A percentile compares a stretch with the other conserved stretches of the same genome.
Evolutionary conservation across 805 yeast genomes (phyloP).

Genomic region (Jamesozyma piceae): DNA sequence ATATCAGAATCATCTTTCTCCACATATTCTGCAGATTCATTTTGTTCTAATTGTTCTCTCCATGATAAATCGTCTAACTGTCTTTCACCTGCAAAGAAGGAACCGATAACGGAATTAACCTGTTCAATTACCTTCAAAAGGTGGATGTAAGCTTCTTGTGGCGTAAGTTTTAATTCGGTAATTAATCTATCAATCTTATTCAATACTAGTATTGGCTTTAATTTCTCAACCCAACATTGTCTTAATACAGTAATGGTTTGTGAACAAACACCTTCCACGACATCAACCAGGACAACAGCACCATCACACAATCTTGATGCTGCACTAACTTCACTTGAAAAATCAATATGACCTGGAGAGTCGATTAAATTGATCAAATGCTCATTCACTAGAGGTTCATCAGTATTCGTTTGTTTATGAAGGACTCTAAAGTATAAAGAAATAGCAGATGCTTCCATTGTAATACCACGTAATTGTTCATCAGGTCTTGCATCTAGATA

Average conservation of each 20-base stretch:
- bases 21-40: conserved; percentile 43
- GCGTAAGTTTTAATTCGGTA: conserved; percentile 69
- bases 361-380: conserved; percentile 86
- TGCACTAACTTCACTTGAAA: conserved; percentile 90
- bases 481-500: conserved; percentile 90
- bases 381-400: conserved; percentile 52
- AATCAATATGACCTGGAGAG: conserved; percentile 99
- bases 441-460: conserved; percentile 95
- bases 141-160: conserved; percentile 79
- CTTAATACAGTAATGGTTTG: conserved; percentile 92
- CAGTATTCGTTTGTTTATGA: conserved; percentile 34
- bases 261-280: conserved; percentile 96
- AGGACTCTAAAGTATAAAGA: conserved; percentile 79
- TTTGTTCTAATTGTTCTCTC: conserved; percentile 53
- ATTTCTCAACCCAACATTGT: conserved; percentile 90
- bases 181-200: conserved; percentile 87
- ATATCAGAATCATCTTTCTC: conserved; percentile 74
- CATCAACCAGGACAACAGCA: conserved; percentile 90
- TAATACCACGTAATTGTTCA: conserved; percentile 91
- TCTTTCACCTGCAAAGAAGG: conserved; percentile 85
- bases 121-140: conserved; percentile 74
- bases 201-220: conserved; percentile 78
- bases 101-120: conserved; percentile 89
- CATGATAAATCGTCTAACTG: conserved; percentile 78
- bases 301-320: conserved; percentile 96